Base-by-base conservation (phyloP, 495 filamentous ascomycete species). In the Penicillium macrosclerotiorum region DNA sequence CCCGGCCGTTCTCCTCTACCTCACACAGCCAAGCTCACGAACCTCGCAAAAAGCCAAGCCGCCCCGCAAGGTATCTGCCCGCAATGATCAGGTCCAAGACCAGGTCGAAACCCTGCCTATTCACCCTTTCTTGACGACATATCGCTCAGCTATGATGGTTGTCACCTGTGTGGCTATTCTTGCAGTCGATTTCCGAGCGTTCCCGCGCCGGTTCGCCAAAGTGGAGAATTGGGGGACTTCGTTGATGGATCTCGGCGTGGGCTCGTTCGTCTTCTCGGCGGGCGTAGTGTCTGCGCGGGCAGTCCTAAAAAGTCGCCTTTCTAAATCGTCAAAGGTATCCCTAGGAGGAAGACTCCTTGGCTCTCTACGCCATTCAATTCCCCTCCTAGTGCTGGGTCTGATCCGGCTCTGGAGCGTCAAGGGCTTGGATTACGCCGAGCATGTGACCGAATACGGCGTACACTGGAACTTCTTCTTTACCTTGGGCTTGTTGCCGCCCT, bases 381-480 rank as follows among this genome's bases (percentile, higher is more conserved):
- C 94, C 8, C 68, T 99, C 4, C 72, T 96, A 1, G 73, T 85
- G 1, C 73, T 99, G 12, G 93, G 93, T 14, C 50, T 96, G 30
- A 73, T 93, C 39, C 80, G 93, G 17, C 68, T 97, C 13, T 84
- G 85, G 42, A 95, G 82, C 54, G 91, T 97, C 57, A 99, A 97
- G 67, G 88, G 89, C 8, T 71, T 96, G 17, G 90, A 96, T 59
- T 97, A 97, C 60, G 90, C 90, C 2, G 93, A 97, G 63, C 93
- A 99, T 68, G 90, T 97, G 26, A 92, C 89, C 1, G 93, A 99
- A 55, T 99, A 99, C 56, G 93, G 93, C 23, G 89, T 97, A 8
- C 93, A 99, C 64, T 99, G 93, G 93, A 99, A 99, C 65, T 99
- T 99, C 65, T 99, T 99, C 73, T 97, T 99, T 67, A 99, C 93